Conservation (phyloP, 768 basidiomycete species). For the Nidularia sp. region DNA sequence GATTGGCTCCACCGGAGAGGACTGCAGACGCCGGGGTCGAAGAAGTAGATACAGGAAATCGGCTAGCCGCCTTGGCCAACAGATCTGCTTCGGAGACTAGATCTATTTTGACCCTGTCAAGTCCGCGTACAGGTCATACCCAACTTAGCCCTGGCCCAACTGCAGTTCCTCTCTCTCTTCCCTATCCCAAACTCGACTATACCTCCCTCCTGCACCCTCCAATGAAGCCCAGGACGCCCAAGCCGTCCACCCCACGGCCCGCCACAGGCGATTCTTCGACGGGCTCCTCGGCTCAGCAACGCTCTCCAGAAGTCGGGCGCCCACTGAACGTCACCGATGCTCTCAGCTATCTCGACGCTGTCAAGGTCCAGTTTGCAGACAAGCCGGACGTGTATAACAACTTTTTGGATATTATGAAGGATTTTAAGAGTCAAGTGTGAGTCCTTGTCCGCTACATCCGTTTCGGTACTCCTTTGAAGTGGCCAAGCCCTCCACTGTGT, state of each 20-base stretch:
- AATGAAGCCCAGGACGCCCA: constrained; percentile 24
- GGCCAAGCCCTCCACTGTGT: too few species aligned
- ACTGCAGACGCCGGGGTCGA: background rate
- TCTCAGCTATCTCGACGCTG: constrained; percentile 89
- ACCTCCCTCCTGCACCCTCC: constrained; percentile 13
- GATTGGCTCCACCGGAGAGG: background rate
- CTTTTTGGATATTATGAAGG: constrained; percentile 97
- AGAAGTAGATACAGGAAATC: constrained; percentile 11
- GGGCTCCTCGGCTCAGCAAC: constrained; percentile 20
- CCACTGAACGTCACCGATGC: constrained; percentile 92
- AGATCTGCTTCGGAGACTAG: constrained; percentile 21
- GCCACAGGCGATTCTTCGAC: constrained; percentile 17
- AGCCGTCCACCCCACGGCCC: constrained; percentile 36
- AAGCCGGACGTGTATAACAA: constrained; percentile 93
- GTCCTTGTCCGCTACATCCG: constrained; percentile 24
- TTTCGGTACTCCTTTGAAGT: constrained; percentile 9
- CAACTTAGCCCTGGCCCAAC: constrained; percentile 12
- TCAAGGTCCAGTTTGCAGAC: constrained; percentile 87
- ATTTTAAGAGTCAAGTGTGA: constrained; percentile 94
- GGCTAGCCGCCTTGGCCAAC: constrained; percentile 12
- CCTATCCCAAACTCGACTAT: constrained; percentile 10
- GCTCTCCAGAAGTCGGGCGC: constrained; percentile 39
- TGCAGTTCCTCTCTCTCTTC: constrained; percentile 10
- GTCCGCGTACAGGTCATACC: constrained; percentile 16
- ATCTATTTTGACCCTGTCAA: constrained; percentile 27